These are phyloP conservation scores for Vanderwaltozyma verrucispora DNA, from an alignment of 805 yeast genomes.

Conservation along the genomic window DNA sequence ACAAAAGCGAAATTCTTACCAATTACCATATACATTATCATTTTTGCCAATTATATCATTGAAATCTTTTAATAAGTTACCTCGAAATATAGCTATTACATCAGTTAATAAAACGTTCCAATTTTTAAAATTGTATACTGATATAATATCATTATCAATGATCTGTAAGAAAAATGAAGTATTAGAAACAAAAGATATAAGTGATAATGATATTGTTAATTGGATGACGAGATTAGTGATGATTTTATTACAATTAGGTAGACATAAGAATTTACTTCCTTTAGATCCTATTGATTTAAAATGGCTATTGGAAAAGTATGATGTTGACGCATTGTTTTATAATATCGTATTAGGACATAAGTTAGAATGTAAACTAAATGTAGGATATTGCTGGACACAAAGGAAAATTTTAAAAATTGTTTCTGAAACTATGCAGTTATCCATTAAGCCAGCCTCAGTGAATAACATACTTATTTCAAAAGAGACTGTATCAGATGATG, in stretches of 20 bases:
- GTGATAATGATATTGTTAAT: constrained; percentile 4
- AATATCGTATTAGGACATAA: constrained; percentile 7
- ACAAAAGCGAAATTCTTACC: constrained; percentile 13
- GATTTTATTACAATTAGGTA: constrained; percentile 11
- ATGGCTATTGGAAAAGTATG: constrained; percentile 17
- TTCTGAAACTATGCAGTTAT: constrained; percentile 9
- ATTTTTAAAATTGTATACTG: constrained; percentile 9
- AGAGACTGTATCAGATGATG: neutral
- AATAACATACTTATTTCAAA: neutral
- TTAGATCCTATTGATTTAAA: constrained; percentile 10
- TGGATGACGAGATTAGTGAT: constrained; percentile 13
- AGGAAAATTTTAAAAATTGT: constrained; percentile 5
- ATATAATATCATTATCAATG: constrained; percentile 8
- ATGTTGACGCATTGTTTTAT: constrained; percentile 22
- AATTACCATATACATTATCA: constrained; percentile 16
- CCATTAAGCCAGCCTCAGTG: constrained; percentile 5
- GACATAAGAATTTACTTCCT: constrained; percentile 10
- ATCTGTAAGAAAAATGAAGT: constrained; percentile 6
- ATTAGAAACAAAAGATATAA: constrained; percentile 3
- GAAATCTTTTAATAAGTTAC: constrained; percentile 13
- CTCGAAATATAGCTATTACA: constrained; percentile 10
- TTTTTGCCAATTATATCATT: constrained; percentile 21
- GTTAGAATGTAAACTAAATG: constrained; percentile 8
- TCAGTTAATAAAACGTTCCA: constrained; percentile 18
- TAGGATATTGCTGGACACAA: constrained; percentile 9